A percentile compares a stretch with the other conserved stretches of the same genome.
Evolutionary conservation across 139 green algal species (phyloP).

Genomic region (Picochlorum sp.): DNA sequence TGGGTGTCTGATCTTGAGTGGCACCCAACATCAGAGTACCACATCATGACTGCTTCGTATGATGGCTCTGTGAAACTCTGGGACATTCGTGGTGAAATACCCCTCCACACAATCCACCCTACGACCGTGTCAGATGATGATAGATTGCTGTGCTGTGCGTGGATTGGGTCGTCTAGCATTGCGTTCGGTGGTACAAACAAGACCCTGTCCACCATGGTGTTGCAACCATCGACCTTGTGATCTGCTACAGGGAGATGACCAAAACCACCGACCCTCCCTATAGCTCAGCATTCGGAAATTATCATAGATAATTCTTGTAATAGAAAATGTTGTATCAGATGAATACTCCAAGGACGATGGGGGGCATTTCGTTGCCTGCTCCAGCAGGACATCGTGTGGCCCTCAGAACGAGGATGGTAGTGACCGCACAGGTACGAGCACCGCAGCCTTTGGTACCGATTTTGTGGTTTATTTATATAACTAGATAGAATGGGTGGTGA

Average conservation of each 20-base stretch:
- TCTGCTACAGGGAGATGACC: too few species aligned
- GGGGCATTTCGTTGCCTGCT: not conserved
- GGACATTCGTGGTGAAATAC: slow-evolving; percentile 43
- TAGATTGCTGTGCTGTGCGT: slow-evolving; percentile 30
- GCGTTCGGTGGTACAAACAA: too few species aligned
- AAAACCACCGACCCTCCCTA: too few species aligned
- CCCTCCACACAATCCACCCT: slow-evolving; percentile 43
- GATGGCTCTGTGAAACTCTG: slow-evolving; percentile 53
- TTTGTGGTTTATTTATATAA: not conserved
- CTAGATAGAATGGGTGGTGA: too few species aligned
- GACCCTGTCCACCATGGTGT: too few species aligned
- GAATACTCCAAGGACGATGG: slow-evolving; percentile 1
- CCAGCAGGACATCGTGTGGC: not conserved
- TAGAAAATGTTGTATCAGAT: slow-evolving; percentile 6
- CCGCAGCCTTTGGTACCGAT: not conserved
- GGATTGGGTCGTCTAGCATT: slow-evolving; percentile 1
- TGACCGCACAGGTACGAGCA: not conserved
- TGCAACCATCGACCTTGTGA: too few species aligned
- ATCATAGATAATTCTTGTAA: not conserved
- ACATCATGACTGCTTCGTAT: slow-evolving; percentile 51
- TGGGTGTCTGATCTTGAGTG: slow-evolving; percentile 66
- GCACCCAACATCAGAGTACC: slow-evolving; percentile 46
- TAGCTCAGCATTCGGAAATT: too few species aligned
- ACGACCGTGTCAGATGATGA: slow-evolving; percentile 23
- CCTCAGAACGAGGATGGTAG: not conserved